A percentile compares a stretch with the other conserved stretches of the same genome.
phyloP scores from a whole-genome alignment of 1,139 yeast genomes.

The Kluyveromyces sp. region DNA sequence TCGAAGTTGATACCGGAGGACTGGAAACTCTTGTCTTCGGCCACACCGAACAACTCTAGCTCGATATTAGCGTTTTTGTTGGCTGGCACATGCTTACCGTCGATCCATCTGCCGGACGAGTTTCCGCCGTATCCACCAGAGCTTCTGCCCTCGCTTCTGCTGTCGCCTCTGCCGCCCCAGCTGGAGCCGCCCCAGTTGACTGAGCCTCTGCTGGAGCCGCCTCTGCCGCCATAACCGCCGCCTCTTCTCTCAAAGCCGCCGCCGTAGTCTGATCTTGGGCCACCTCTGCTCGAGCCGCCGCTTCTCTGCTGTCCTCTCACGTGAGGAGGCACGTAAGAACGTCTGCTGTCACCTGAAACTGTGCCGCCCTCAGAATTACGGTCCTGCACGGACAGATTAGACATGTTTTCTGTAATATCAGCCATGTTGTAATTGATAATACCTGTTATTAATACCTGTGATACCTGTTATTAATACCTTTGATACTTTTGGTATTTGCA shows the following conservation, averaged over 20 bases:
- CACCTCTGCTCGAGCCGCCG: conserved; percentile 6
- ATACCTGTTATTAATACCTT: too few relatives aligned
- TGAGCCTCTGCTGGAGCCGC: conserved; percentile 18
- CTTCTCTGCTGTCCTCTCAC: conserved; percentile 35
- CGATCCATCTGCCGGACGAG: conserved; percentile 63
- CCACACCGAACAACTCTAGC: conserved; percentile 76
- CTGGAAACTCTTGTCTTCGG: conserved; percentile 76
- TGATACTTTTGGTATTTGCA: too few relatives aligned
- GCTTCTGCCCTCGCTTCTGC: too few relatives aligned
- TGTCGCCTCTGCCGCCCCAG: conserved; percentile 33
- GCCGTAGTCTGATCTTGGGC: conserved; percentile 28
- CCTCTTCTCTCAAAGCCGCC: conserved; percentile 29
- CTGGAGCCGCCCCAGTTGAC: conserved; percentile 18
- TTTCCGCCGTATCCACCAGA: conserved; percentile 36
- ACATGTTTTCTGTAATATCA: conserved; percentile 41
- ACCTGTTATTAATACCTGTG: too few relatives aligned
- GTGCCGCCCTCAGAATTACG: conserved; percentile 13
- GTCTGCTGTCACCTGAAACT: conserved; percentile 11
- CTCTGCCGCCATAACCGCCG: conserved; percentile 13
- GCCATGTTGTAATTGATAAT: conserved; percentile 30
- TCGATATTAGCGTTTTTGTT: conserved; percentile 65
- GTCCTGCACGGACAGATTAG: conserved; percentile 37
- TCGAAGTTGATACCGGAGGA: conserved; percentile 98
- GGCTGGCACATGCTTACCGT: conserved; percentile 87
- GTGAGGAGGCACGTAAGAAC: conserved; percentile 65